These are phyloP conservation scores for Hapsidospora chrysogenum DNA, from an alignment of 495 filamentous ascomycete species.

Conservation along the genomic window DNA sequence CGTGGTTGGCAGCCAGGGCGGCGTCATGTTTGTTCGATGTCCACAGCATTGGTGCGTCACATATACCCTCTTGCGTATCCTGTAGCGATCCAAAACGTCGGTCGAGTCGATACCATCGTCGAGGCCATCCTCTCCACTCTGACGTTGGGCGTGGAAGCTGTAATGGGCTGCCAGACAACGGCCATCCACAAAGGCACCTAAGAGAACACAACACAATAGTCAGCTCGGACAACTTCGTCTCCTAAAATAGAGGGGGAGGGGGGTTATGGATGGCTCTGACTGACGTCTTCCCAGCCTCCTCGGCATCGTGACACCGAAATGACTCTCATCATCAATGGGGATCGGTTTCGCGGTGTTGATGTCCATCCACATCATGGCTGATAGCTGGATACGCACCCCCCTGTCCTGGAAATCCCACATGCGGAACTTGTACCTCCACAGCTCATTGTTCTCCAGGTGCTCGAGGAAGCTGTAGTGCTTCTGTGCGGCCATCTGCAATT, in stretches of 20 bases:
- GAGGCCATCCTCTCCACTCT: too few species aligned
- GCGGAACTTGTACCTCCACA: constrained; percentile 26
- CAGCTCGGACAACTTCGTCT: neutral
- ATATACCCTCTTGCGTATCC: too few species aligned
- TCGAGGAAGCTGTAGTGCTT: constrained; percentile 31
- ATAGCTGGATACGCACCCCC: constrained; percentile 18
- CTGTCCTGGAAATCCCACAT: constrained; percentile 22
- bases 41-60: too few species aligned
- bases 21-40: too few species aligned
- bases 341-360: constrained; percentile 4
- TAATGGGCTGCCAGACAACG: constrained; percentile 30
- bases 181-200: constrained; percentile 24
- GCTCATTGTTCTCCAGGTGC: constrained; percentile 20
- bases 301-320: constrained; percentile 3
- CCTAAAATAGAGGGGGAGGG: neutral
- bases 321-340: constrained; percentile 3
- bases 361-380: constrained; percentile 23
- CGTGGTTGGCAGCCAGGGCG: too few species aligned
- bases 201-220: constrained; percentile 20
- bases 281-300: constrained; percentile 2
- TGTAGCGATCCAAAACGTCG: constrained; percentile 26
- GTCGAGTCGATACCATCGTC: constrained; percentile 18
- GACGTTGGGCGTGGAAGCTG: constrained; percentile 12
- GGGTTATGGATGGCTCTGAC: too few species aligned
- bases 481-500: constrained; percentile 29